Conservation (phyloP, 78 protist species). For the Bodo saltans region DNA sequence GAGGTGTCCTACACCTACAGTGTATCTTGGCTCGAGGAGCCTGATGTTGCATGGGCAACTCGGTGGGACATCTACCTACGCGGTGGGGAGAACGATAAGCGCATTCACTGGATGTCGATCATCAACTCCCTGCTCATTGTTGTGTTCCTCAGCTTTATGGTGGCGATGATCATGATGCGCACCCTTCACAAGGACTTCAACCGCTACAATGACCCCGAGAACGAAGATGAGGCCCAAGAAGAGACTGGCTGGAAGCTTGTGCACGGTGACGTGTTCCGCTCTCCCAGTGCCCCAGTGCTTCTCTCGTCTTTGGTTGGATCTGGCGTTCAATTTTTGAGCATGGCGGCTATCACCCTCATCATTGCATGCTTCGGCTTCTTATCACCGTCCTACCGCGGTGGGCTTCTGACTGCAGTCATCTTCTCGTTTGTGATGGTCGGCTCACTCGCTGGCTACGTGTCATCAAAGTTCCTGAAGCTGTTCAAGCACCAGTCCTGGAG, state of each 20-base stretch:
- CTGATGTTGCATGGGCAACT: conserved; percentile 50
- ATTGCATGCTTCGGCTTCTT: conserved; percentile 93
- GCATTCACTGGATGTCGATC: conserved; percentile 92
- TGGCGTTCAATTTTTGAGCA: conserved; percentile 78
- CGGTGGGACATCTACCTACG: conserved; percentile 90
- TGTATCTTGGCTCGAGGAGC: conserved; percentile 16
- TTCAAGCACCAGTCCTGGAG: conserved; percentile 35
- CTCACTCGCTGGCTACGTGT: conserved; percentile 45
- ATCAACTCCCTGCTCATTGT: conserved; percentile 90
- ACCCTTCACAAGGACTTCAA: conserved; percentile 59
- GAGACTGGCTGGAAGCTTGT: conserved; percentile 98
- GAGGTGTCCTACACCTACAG: neutral
- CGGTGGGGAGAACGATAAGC: conserved; percentile 33
- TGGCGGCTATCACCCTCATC: conserved; percentile 53
- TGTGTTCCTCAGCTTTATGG: conserved; percentile 85
- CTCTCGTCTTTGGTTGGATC: conserved; percentile 76
- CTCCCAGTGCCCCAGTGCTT: conserved; percentile 71
- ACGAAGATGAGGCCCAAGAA: conserved; percentile 49
- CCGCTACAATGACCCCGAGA: conserved; percentile 12
- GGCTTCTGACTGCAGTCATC: conserved; percentile 69
- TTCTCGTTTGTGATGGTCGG: conserved; percentile 81
- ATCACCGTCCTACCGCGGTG: conserved; percentile 89
- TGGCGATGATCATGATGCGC: conserved; percentile 92
- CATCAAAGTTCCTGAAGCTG: conserved; percentile 41
- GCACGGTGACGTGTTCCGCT: conserved; percentile 94